Percentiles rank a stretch among this genome's conserved stretches.
phyloP scores from a whole-genome alignment of 208 protist genomes.

The Acanthamoeba royreba region DNA sequence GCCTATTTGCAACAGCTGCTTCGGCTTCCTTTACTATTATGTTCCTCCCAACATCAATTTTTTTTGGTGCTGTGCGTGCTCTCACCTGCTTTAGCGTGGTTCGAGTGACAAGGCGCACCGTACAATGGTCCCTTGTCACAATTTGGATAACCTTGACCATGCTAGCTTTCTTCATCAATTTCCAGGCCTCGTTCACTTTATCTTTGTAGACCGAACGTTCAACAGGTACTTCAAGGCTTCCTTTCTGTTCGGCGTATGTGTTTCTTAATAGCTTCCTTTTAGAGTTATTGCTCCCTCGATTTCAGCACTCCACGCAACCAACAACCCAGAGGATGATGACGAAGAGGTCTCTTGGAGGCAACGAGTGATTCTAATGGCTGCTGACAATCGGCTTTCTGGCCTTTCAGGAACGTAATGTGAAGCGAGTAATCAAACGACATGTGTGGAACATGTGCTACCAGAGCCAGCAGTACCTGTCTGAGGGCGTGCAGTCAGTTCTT shows the following conservation, averaged over 20 bases:
- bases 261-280: neutral
- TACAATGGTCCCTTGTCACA: too few species aligned
- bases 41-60: neutral
- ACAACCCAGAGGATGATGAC: neutral
- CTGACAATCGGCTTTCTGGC: too few species aligned
- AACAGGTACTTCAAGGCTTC: neutral
- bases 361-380: too few species aligned
- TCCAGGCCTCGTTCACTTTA: slow-evolving; percentile 46
- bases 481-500: slow-evolving; percentile 10
- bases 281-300: slow-evolving; percentile 37
- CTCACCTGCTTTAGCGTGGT: too few species aligned
- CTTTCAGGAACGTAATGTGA: neutral
- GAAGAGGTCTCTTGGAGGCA: too few species aligned
- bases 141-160: too few species aligned
- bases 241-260: neutral
- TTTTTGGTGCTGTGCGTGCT: too few species aligned
- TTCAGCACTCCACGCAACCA: neutral
- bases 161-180: slow-evolving; percentile 36
- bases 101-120: too few species aligned
- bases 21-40: neutral
- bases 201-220: slow-evolving; percentile 38
- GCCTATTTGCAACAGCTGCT: too few species aligned
- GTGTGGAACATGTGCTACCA: slow-evolving; percentile 48
- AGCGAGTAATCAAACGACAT: neutral
- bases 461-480: slow-evolving; percentile 2